Conservation (phyloP, 371 early-diverging fungal genomes). For the Dinochytrium kinnereticum region DNA sequence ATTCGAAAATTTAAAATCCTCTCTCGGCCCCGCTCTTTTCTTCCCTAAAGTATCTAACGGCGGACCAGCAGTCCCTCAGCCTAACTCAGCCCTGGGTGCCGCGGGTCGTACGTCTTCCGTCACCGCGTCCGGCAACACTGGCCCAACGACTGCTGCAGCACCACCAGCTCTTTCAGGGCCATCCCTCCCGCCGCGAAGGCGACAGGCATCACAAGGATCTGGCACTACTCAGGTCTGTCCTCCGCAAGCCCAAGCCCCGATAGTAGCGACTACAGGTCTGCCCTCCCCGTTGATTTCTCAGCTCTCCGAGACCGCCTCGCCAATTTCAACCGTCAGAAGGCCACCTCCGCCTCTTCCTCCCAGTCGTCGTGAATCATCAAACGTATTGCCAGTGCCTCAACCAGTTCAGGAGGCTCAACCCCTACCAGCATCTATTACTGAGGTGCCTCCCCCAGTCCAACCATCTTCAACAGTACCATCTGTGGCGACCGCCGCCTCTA, state of each 20-base stretch:
- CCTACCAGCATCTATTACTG: no score
- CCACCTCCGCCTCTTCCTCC: no score
- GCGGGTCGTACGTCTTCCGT: neutral
- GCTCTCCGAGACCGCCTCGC: no score
- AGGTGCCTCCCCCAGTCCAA: no score
- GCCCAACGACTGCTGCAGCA: neutral
- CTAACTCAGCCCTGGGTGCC: neutral
- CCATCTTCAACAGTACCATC: neutral
- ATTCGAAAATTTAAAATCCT: neutral
- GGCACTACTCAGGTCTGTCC: no score
- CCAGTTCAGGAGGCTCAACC: no score
- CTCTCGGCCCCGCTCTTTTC: neutral
- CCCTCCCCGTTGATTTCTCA: no score
- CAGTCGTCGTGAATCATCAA: no score
- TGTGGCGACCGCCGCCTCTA: neutral
- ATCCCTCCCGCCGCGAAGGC: constrained; percentile 2
- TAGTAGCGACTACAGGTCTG: no score
- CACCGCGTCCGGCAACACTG: neutral
- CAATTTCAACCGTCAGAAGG: no score
- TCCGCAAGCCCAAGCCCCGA: no score
- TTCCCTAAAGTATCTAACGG: neutral
- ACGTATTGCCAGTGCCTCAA: no score
- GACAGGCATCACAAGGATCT: neutral
- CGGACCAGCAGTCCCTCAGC: neutral
- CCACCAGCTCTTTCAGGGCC: neutral